A percentile compares a stretch with the other conserved stretches of the same genome.
Conservation (phyloP, 1,139 yeast species). For the Chernovozyma aurita region DNA sequence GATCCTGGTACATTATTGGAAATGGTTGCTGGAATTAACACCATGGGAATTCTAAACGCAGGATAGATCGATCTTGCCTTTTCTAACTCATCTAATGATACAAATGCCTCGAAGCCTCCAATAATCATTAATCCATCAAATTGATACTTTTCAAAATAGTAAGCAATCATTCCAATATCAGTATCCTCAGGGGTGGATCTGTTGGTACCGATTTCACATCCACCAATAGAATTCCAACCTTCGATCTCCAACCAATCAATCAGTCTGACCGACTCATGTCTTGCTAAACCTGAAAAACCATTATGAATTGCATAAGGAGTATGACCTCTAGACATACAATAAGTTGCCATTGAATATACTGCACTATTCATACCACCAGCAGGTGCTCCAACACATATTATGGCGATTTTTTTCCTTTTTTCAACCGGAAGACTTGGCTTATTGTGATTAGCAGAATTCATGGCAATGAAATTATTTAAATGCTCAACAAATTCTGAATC, state of each 20-base stretch:
- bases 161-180: constrained; percentile 72
- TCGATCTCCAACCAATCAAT: constrained; percentile 67
- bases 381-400: constrained; percentile 78
- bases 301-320: constrained; percentile 68
- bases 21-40: constrained; percentile 75
- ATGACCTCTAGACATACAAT: constrained; percentile 74
- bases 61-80: constrained; percentile 63
- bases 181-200: constrained; percentile 63
- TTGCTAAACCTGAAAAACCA: constrained; percentile 73
- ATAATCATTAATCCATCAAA: constrained; percentile 71
- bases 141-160: constrained; percentile 65
- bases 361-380: constrained; percentile 81
- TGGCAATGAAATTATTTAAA: constrained; percentile 54
- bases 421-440: constrained; percentile 52
- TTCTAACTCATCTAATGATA: constrained; percentile 63
- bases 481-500: constrained; percentile 71
- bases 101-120: constrained; percentile 81
- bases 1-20: constrained; percentile 85
- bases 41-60: constrained; percentile 73
- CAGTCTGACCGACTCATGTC: constrained; percentile 63
- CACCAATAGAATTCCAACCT: constrained; percentile 73
- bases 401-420: constrained; percentile 61
- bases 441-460: constrained; percentile 59
- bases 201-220: constrained; percentile 81
- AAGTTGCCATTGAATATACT: constrained; percentile 68